These are phyloP conservation scores for Cornus suecica DNA, from an alignment of 148 eudicot genomes.

Conservation along the genomic window DNA sequence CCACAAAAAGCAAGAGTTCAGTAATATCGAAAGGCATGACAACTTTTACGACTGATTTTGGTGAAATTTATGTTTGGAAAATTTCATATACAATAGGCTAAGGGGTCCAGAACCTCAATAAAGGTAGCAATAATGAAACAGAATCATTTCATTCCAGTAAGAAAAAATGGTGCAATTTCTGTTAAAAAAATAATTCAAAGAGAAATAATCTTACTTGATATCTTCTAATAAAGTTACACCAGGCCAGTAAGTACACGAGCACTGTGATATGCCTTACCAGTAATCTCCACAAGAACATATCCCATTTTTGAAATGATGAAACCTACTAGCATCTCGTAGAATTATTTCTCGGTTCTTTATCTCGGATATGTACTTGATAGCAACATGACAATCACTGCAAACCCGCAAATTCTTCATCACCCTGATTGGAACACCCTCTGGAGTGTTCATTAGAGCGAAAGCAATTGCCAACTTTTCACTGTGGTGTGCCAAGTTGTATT, in stretches of 20 bases:
- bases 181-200: too few species aligned
- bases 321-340: slow-evolving; percentile 80
- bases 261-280: slow-evolving; percentile 23
- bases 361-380: slow-evolving; percentile 67
- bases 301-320: slow-evolving; percentile 82
- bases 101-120: too few species aligned
- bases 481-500: slow-evolving; percentile 62
- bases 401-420: slow-evolving; percentile 85
- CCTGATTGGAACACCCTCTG: slow-evolving; percentile 61
- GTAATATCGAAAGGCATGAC: too few species aligned
- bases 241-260: neutral
- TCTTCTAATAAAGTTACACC: neutral
- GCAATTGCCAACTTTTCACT: slow-evolving; percentile 82
- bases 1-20: too few species aligned
- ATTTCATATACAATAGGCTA: too few species aligned
- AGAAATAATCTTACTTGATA: too few species aligned
- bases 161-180: neutral
- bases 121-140: too few species aligned
- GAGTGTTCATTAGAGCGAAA: slow-evolving; percentile 77
- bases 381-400: slow-evolving; percentile 75
- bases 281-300: slow-evolving; percentile 78
- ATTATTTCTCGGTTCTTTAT: slow-evolving; percentile 62
- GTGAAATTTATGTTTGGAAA: too few species aligned
- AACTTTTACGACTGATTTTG: too few species aligned
- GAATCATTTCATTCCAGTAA: neutral